phyloP scores from a whole-genome alignment of 129 eudicot genomes.

The Helianthus annuus region DNA sequence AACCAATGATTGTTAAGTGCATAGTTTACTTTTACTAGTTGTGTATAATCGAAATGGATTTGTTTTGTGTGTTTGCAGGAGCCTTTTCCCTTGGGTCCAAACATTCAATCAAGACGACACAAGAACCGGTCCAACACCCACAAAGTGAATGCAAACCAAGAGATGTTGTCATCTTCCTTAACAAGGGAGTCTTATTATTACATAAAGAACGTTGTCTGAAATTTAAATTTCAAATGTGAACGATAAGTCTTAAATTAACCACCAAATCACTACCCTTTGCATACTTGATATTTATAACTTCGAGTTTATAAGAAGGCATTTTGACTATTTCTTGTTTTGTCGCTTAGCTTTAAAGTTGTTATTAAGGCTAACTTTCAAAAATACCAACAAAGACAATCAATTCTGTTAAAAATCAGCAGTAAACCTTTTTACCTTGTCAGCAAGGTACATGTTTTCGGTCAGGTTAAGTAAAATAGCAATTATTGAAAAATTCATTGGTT shows the following conservation, averaged over 20 bases:
- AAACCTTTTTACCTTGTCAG: neutral
- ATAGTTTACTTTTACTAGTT: neutral
- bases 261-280: neutral
- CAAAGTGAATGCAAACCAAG: conserved; percentile 35
- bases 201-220: conserved; percentile 14
- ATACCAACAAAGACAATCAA: neutral
- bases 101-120: conserved; percentile 40
- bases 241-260: neutral
- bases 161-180: conserved; percentile 11
- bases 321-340: neutral
- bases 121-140: conserved; percentile 32
- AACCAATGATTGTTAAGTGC: neutral
- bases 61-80: conserved; percentile 34
- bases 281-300: neutral
- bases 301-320: neutral
- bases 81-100: conserved; percentile 56
- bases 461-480: neutral
- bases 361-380: neutral
- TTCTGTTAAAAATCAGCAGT: neutral
- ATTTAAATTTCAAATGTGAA: neutral
- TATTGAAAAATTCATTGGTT: neutral
- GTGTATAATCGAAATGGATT: neutral
- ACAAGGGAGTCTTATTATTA: conserved; percentile 1
- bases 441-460: neutral
- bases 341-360: neutral